Conservation (phyloP, 257 asterid species). For the Anisodus tanguticus region DNA sequence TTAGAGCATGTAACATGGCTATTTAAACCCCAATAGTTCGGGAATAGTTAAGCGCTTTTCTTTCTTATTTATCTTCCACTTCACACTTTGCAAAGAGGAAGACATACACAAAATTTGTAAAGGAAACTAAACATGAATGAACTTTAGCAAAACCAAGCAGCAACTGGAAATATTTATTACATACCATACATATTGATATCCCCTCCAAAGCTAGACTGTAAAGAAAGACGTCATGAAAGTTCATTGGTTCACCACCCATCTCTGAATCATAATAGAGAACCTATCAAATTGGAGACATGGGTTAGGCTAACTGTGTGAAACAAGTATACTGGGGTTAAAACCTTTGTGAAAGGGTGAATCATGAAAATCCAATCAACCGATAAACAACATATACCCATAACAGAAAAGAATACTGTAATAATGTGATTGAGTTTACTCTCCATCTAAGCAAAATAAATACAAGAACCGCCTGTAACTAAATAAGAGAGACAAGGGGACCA, state of each 20-base stretch:
- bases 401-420: not conserved
- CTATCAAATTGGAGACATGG: conserved; percentile 49
- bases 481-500: conserved; percentile 23
- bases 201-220: conserved; percentile 99
- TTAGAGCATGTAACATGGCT: not conserved
- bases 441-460: conserved; percentile 11
- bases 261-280: conserved; percentile 82
- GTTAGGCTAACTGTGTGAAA: conserved; percentile 26
- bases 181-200: conserved; percentile 86
- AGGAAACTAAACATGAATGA: conserved; percentile 20
- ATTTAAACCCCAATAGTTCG: not conserved
- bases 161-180: conserved; percentile 29
- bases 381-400: conserved; percentile 7
- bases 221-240: conserved; percentile 82
- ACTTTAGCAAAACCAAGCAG: not conserved
- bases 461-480: conserved; percentile 20
- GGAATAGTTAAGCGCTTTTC: not conserved
- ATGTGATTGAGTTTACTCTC: conserved; percentile 20
- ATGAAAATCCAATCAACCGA: conserved; percentile 20
- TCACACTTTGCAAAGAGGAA: not conserved
- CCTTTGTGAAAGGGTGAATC: not conserved
- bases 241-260: conserved; percentile 80
- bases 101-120: conserved; percentile 1
- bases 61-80: not conserved
- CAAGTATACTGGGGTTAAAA: conserved; percentile 4